phyloP scores from a whole-genome alignment of 305 asterid species.

The Coffea humblotiana region DNA sequence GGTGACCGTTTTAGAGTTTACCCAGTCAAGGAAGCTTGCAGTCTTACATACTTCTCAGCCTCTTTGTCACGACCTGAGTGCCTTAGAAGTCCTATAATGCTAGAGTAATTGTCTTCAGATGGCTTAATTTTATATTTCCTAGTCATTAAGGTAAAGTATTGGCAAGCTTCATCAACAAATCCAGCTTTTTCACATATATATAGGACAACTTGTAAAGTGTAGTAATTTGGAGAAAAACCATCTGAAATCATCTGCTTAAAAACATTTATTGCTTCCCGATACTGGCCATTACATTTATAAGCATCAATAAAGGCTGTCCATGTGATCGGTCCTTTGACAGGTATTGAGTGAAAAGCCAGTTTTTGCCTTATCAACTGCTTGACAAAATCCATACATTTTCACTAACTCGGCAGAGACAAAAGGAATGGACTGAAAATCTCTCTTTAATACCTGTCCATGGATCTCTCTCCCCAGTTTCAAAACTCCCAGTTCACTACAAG shows the following conservation, averaged over 20 bases:
- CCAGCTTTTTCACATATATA: constrained; percentile 67
- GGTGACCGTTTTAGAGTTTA: background rate
- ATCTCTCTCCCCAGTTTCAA: constrained; percentile 48
- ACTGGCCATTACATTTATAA: constrained; percentile 41
- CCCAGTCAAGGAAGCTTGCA: constrained; percentile 47
- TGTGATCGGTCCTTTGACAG: constrained; percentile 67
- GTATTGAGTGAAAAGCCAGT: constrained; percentile 47
- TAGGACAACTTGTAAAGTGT: constrained; percentile 60
- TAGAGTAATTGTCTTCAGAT: constrained; percentile 63
- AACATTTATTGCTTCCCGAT: constrained; percentile 52
- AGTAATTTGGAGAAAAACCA: constrained; percentile 74
- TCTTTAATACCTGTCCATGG: constrained; percentile 38
- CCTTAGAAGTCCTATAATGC: constrained; percentile 52
- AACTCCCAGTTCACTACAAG: constrained; percentile 52
- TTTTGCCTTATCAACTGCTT: constrained; percentile 53
- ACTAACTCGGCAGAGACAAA: constrained; percentile 67
- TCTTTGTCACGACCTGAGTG: constrained; percentile 54
- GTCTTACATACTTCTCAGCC: constrained; percentile 50
- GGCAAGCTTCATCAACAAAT: constrained; percentile 69
- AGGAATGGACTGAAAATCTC: constrained; percentile 50
- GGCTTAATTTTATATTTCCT: constrained; percentile 54
- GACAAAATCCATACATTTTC: constrained; percentile 59
- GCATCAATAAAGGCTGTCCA: constrained; percentile 92
- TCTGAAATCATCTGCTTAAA: constrained; percentile 60
- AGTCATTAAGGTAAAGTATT: constrained; percentile 52